Base-by-base conservation (phyloP, 2,329 filamentous ascomycete genomes). In the Colletotrichum sojae region DNA sequence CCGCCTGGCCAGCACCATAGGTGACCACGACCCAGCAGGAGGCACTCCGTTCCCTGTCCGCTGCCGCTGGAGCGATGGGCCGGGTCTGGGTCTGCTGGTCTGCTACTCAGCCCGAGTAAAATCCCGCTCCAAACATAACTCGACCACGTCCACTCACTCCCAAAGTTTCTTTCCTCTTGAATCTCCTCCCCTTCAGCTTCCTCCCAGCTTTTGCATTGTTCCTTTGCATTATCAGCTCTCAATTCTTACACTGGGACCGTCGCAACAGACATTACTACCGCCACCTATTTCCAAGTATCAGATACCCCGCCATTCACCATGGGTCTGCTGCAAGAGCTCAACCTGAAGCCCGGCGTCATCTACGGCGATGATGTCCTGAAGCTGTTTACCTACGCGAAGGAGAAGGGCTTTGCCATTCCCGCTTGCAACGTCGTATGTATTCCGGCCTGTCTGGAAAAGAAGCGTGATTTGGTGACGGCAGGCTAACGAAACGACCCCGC, bases 341-440 rank as follows among this genome's bases (percentile, higher is more conserved):
- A 81, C 78, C 82, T 85, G 74, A 86, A 86, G 82, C 76, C 84
- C 71, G 85, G 85, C 73, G 85, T 87, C 79, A 85, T 87, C 78
- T 84, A 85, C 73, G 85, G 85, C 74, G 84, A 87, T 74, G 85
- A 87, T 76, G 84, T 87, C 71, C 79, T 85, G 68, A 83, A 81
- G 76, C 92, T 97, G 78, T 97, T 98, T 87, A 89, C 95, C 84
- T 94, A 98, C 83, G 93, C 93, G 75, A 92, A 95, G 81, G 89
- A 96, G 86, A 89, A 97, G 79, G 85, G 92, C 73, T 97, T 94
- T 79, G 95, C 95, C 77, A 94, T 98, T 76, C 95, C 94, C 70
- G 94, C 94, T 78, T 90, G 94, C 81, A 98, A 98, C 85, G 93
- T 97, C 79, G 78, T 76, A 57, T 45, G 73, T 73, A 27, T 52